These are phyloP conservation scores for Tuber borchii DNA, from an alignment of 495 filamentous ascomycete genomes.

Conservation along the genomic window DNA sequence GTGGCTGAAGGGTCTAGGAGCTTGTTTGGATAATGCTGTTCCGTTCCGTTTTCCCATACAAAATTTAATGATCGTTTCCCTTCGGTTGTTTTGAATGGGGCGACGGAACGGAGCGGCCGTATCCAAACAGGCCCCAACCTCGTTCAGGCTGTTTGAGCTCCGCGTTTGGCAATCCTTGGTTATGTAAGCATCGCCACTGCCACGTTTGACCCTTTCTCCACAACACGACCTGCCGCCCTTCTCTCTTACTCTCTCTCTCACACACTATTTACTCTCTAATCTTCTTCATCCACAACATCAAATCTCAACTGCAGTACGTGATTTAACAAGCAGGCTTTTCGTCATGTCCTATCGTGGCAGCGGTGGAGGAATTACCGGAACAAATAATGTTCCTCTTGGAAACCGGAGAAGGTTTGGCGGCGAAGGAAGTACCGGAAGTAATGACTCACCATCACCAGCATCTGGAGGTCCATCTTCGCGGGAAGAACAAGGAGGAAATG, in stretches of 20 bases:
- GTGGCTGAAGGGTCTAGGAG: too few relatives aligned
- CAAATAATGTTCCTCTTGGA: slow-evolving; percentile 95
- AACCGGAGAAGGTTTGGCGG: slow-evolving; percentile 75
- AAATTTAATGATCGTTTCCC: too few relatives aligned
- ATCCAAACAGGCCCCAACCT: not conserved
- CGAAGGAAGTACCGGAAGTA: slow-evolving; percentile 47
- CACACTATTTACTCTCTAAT: not conserved
- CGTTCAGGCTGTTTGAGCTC: not conserved
- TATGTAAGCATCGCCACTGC: not conserved
- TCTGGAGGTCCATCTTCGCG: slow-evolving; percentile 25
- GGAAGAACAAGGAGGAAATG: slow-evolving; percentile 11
- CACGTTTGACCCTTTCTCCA: not conserved
- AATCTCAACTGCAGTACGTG: not conserved
- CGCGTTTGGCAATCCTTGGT: not conserved
- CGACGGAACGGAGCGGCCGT: too few relatives aligned
- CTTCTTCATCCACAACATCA: not conserved
- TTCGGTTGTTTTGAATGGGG: too few relatives aligned
- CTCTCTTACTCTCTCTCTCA: not conserved
- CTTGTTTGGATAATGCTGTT: too few relatives aligned
- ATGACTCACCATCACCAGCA: slow-evolving; percentile 35
- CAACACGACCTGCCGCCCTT: not conserved
- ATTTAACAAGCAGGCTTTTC: slow-evolving; percentile 1
- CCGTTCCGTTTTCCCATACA: too few relatives aligned
- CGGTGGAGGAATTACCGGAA: slow-evolving; percentile 75
- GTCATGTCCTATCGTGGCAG: slow-evolving; percentile 41